Base-by-base conservation (phyloP, 352 stramenopile genomes). In the Pythium aquatile region DNA sequence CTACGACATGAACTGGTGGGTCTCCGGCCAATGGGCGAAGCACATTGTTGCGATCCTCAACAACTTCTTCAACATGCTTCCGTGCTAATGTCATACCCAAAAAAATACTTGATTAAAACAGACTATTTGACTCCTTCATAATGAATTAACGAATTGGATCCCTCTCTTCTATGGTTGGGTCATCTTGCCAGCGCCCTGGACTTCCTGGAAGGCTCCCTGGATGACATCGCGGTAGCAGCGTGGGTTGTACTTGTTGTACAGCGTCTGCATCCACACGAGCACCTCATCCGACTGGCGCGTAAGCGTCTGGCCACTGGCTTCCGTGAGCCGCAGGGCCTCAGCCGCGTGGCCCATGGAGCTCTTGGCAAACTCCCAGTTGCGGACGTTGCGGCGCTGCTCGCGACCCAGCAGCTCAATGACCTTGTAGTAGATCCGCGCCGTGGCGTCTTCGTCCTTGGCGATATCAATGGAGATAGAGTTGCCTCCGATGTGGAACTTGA, bases 141-240 rank as follows among this genome's bases (percentile, higher is more conserved):
- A 24, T 24, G 20, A 24, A 24, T 24, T 24, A 24, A 24, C 20
- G 20, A 24, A 24, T 24, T 24, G 1, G 20, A 24, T 24, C 20
- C 20, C 20, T 24, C 20, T 24, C 20, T 24, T 24, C 20, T 24
- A 24, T 24, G 20, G 20, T 24, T 24, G 20, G 20, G 20, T 1
- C 20, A 24, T 24, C 58, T 87, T 85, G 61, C 61, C 42, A 24
- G 32, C 33, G 6, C 61, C 55, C 17, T 75, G 74, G 1, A 87
- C 72, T 6, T 74, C 72, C 6, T 75, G 58, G n/a, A 89, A 73
- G 26, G 78, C 78, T 13, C 57, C 30, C 26, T 66, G 60, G 37
- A 89, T 84, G 17, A 86, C 76, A 1, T 85, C 78, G 24, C 76
- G 76, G 66, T 87, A 89, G 64, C 69, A 79, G 17, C 66, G 70